phyloP scores from a whole-genome alignment of 352 stramenopile species.

The Globisporangium carolinianum region DNA sequence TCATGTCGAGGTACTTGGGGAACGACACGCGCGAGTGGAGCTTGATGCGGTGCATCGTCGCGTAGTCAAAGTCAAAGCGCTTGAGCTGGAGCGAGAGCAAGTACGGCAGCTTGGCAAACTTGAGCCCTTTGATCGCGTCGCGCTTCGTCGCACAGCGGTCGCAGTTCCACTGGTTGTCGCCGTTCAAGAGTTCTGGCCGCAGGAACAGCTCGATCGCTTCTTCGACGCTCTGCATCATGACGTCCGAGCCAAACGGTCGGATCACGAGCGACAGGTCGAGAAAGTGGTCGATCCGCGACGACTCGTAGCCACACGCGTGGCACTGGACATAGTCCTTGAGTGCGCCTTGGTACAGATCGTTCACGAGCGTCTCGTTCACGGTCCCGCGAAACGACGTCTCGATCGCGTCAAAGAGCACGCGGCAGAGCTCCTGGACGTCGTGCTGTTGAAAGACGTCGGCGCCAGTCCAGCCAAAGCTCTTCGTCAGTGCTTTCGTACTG shows the following conservation, averaged over 20 bases:
- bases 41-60: constrained; percentile 85
- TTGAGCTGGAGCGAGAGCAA: constrained; percentile 89
- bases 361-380: constrained; percentile 82
- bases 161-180: constrained; percentile 89
- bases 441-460: constrained; percentile 88
- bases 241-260: constrained; percentile 75
- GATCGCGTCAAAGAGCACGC: constrained; percentile 88
- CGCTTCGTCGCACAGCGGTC: constrained; percentile 76
- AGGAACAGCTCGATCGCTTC: constrained; percentile 87
- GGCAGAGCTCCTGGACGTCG: constrained; percentile 88
- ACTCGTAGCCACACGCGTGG: constrained; percentile 77
- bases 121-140: constrained; percentile 87
- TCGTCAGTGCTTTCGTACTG: constrained; percentile 81
- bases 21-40: constrained; percentile 85
- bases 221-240: constrained; percentile 81
- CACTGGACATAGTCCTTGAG: constrained; percentile 90
- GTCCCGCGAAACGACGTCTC: constrained; percentile 86
- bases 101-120: constrained; percentile 85
- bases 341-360: constrained; percentile 77
- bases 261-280: constrained; percentile 88
- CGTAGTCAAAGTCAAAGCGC: constrained; percentile 90
- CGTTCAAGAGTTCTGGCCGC: constrained; percentile 79
- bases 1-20: constrained; percentile 88
- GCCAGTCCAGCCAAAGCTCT: constrained; percentile 90
- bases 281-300: constrained; percentile 82